Percentiles rank a stretch among this genome's conserved stretches.
phyloP scores from a whole-genome alignment of 768 basidiomycete species.

The Russula griseocarnosa region DNA sequence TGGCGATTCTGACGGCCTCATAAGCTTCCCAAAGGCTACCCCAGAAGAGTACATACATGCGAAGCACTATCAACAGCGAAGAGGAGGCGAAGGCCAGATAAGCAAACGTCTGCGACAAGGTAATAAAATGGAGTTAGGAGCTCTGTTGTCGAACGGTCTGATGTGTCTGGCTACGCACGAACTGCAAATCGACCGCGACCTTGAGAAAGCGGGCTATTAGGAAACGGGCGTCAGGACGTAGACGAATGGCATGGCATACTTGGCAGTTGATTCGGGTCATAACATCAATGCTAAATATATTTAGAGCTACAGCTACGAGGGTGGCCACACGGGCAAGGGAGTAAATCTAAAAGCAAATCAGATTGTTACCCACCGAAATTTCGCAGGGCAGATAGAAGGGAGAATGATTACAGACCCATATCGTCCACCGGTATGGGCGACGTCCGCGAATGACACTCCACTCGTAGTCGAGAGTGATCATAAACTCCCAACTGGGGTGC shows the following conservation, averaged over 20 bases:
- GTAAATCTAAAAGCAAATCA: constrained; percentile 9
- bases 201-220: not conserved
- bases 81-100: not conserved
- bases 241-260: not conserved
- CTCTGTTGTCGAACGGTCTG: not conserved
- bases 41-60: constrained; percentile 2
- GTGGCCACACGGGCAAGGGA: constrained; percentile 4
- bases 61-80: constrained; percentile 9
- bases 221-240: no score
- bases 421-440: constrained; percentile 12
- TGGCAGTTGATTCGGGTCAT: constrained; percentile 7
- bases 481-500: not conserved
- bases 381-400: not conserved
- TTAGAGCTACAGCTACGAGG: not conserved
- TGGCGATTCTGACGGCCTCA: not conserved
- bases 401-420: constrained; percentile 11
- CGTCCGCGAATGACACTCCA: not conserved
- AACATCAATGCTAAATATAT: not conserved
- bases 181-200: not conserved
- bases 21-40: not conserved
- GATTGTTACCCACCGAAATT: not conserved
- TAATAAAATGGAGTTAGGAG: not conserved
- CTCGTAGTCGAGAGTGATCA: not conserved
- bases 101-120: not conserved
- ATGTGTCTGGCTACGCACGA: not conserved